Evolutionary conservation across 192 early-diverging fungal species (phyloP).

Genomic region (Nowakowskiella sp.): DNA sequence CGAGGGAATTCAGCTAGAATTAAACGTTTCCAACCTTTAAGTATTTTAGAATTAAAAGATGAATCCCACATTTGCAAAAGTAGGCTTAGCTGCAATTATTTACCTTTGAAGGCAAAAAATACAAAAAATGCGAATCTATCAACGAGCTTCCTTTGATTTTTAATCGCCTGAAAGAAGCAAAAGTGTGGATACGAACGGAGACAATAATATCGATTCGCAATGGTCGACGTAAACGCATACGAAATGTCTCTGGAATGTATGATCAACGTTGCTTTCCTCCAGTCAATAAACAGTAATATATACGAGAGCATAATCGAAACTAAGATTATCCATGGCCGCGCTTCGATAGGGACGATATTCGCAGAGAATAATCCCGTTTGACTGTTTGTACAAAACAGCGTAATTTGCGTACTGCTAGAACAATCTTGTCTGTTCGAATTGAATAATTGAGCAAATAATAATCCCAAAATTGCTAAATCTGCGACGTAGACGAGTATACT

Average conservation of each 20-base stretch:
- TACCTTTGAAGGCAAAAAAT: slow-evolving; percentile 80
- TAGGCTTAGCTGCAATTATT: slow-evolving; percentile 8
- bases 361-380: slow-evolving; percentile 16
- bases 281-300: slow-evolving; percentile 59
- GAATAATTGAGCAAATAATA: slow-evolving; percentile 40
- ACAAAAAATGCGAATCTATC: slow-evolving; percentile 75
- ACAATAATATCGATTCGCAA: slow-evolving; percentile 71
- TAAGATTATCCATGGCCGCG: slow-evolving; percentile 32
- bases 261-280: slow-evolving; percentile 55
- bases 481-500: slow-evolving; percentile 69
- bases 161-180: slow-evolving; percentile 71
- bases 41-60: too few relatives aligned
- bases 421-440: too few relatives aligned
- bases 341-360: slow-evolving; percentile 10
- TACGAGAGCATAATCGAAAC: slow-evolving; percentile 64
- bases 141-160: slow-evolving; percentile 49
- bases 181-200: slow-evolving; percentile 68
- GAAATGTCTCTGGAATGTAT: slow-evolving; percentile 66
- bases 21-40: slow-evolving; percentile 72
- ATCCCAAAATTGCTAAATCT: slow-evolving; percentile 67
- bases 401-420: slow-evolving; percentile 26
- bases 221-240: slow-evolving; percentile 61
- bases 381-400: slow-evolving; percentile 38
- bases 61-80: too few relatives aligned
- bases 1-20: slow-evolving; percentile 76